These are phyloP conservation scores for Botrytis sinoallii DNA, from an alignment of 2,329 filamentous ascomycete genomes.

Conservation along the genomic window DNA sequence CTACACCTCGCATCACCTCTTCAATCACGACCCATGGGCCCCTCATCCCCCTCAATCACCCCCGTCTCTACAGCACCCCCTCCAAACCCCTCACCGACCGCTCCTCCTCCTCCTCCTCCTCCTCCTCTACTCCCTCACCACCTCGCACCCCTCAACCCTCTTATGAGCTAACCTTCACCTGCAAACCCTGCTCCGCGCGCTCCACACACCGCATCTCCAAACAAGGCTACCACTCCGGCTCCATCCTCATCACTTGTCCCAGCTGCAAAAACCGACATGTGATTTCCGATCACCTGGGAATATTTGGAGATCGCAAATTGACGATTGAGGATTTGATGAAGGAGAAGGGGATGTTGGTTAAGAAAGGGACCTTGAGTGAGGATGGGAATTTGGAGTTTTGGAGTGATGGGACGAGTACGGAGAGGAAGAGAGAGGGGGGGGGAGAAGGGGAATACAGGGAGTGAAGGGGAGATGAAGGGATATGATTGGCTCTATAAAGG, in stretches of 20 bases:
- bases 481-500: fast-evolving
- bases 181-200: constrained; percentile 75
- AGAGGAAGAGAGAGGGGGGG: constrained; percentile 20
- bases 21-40: too few species aligned
- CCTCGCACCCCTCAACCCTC: constrained; percentile 48
- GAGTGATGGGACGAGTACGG: constrained; percentile 54
- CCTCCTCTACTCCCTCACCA: neutral
- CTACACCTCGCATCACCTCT: too few species aligned
- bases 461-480: neutral
- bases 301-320: constrained; percentile 68
- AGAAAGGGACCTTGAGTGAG: constrained; percentile 66
- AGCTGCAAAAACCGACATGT: constrained; percentile 82
- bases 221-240: constrained; percentile 91
- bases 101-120: neutral
- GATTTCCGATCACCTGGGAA: constrained; percentile 84
- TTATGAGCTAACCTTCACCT: constrained; percentile 90
- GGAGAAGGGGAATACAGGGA: neutral
- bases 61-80: neutral
- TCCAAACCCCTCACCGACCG: neutral
- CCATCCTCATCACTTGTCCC: constrained; percentile 85
- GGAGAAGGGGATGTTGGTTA: constrained; percentile 71
- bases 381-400: constrained; percentile 93
- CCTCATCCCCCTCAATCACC: neutral
- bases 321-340: constrained; percentile 76
- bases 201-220: constrained; percentile 87